These are phyloP conservation scores for Colletotrichum nymphaeae DNA, from an alignment of 2,329 filamentous ascomycete species.

Conservation along the genomic window DNA sequence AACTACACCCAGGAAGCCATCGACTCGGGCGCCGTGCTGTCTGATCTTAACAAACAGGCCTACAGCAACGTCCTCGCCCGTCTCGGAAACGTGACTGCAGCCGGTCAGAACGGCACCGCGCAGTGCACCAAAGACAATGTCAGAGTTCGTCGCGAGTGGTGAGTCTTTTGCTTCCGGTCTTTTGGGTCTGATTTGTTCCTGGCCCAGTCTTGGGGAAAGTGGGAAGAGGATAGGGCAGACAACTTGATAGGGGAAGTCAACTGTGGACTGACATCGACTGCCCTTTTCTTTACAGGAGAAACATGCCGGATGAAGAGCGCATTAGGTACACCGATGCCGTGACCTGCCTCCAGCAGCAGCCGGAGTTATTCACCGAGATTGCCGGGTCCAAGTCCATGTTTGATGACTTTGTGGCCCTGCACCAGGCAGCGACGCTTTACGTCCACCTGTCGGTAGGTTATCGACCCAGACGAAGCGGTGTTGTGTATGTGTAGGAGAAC, in stretches of 20 bases:
- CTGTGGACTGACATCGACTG: not conserved
- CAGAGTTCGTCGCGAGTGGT: constrained; percentile 10
- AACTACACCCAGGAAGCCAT: constrained; percentile 11
- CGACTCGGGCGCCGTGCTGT: constrained; percentile 2
- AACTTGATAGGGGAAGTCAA: not conserved
- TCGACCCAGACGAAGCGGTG: not conserved
- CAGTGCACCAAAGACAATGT: constrained; percentile 8
- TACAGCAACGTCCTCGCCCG: constrained; percentile 3
- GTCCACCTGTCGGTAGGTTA: not conserved
- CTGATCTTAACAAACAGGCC: not conserved
- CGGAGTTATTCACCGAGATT: not conserved
- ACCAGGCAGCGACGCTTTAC: constrained; percentile 9
- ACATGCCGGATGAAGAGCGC: constrained; percentile 14
- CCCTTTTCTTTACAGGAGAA: constrained; percentile 1
- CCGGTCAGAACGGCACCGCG: not conserved
- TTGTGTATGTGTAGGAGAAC: not conserved
- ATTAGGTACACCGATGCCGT: constrained; percentile 23
- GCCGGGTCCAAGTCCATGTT: constrained; percentile 7
- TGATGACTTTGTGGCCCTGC: constrained; percentile 22
- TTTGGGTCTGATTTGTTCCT: not conserved
- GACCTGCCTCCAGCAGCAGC: constrained; percentile 13
- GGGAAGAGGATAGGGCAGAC: too few relatives aligned
- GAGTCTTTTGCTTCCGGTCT: not conserved
- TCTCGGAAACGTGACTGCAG: not conserved
- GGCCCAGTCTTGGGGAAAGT: not conserved